phyloP scores from a whole-genome alignment of 768 basidiomycete genomes.

The Cystofilobasidium capitatum region DNA sequence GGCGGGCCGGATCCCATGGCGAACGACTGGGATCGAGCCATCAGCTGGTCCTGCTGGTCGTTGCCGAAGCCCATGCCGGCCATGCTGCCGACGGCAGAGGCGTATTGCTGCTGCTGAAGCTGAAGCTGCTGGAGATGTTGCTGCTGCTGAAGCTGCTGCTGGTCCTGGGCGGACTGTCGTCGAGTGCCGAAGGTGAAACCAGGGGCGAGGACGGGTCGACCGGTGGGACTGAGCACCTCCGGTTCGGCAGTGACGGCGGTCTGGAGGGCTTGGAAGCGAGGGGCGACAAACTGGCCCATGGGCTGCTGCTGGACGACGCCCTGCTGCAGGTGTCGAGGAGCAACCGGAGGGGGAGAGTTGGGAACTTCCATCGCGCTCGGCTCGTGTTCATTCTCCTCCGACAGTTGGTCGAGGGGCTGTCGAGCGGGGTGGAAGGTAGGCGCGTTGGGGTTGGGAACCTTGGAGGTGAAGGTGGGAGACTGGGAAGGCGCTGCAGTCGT shows the following conservation, averaged over 20 bases:
- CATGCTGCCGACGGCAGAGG: slow-evolving; percentile 17
- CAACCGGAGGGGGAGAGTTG: slow-evolving; percentile 52
- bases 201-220: slow-evolving; percentile 83
- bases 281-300: slow-evolving; percentile 62
- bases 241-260: slow-evolving; percentile 44
- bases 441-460: slow-evolving; percentile 45
- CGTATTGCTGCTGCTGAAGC: background rate
- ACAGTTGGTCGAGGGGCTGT: slow-evolving; percentile 47
- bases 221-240: slow-evolving; percentile 44
- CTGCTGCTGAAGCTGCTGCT: too few relatives aligned
- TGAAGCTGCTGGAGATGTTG: too few relatives aligned
- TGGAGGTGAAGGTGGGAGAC: background rate
- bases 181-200: slow-evolving; percentile 69
- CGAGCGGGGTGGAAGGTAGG: slow-evolving; percentile 62
- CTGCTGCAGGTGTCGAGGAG: slow-evolving; percentile 59
- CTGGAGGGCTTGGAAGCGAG: slow-evolving; percentile 73
- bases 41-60: slow-evolving; percentile 41
- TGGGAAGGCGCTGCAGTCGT: background rate
- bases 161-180: slow-evolving; percentile 24
- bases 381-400: slow-evolving; percentile 49
- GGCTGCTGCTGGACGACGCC: slow-evolving; percentile 11
- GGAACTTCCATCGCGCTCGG: slow-evolving; percentile 24
- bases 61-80: slow-evolving; percentile 22
- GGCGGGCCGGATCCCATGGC: slow-evolving; percentile 29
- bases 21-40: slow-evolving; percentile 45